These are phyloP conservation scores for Bauhinia variegata DNA, from an alignment of 306 rosid genomes.

Conservation along the genomic window DNA sequence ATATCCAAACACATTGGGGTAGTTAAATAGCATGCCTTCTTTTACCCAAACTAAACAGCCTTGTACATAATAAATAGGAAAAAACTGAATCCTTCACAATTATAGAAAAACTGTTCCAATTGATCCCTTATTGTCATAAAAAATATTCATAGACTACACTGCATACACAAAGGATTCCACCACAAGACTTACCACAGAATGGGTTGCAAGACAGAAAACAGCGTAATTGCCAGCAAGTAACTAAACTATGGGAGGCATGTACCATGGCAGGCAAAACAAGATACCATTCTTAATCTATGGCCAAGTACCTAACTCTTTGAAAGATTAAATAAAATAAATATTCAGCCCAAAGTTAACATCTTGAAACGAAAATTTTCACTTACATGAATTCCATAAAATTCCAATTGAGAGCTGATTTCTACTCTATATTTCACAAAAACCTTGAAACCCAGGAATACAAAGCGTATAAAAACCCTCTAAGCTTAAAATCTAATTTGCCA, in stretches of 20 bases:
- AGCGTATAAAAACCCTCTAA: not conserved
- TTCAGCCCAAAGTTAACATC: constrained; percentile 7
- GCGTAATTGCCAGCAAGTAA: not conserved
- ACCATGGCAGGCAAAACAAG: not conserved
- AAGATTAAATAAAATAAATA: not conserved
- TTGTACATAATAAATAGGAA: too few relatives aligned
- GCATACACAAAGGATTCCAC: too few relatives aligned
- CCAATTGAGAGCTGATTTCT: not conserved
- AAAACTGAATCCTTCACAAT: not conserved
- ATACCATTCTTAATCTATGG: not conserved
- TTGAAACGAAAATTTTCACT: not conserved
- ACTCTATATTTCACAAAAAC: not conserved
- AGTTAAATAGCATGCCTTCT: too few relatives aligned
- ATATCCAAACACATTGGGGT: too few relatives aligned
- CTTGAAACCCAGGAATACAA: not conserved
- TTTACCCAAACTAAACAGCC: too few relatives aligned
- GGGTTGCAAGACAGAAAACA: too few relatives aligned
- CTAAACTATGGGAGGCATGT: not conserved
- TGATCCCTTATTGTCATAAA: not conserved
- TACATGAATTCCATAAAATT: not conserved
- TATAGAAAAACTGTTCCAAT: not conserved
- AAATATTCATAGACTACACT: not conserved
- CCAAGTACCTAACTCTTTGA: too few relatives aligned
- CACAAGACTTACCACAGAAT: too few relatives aligned
- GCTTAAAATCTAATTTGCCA: not conserved